Evolutionary conservation across 2,329 filamentous ascomycete species (phyloP), one percentile per base, ranked within the genome.

Genomic region (Bipolaris zeicola): DNA sequence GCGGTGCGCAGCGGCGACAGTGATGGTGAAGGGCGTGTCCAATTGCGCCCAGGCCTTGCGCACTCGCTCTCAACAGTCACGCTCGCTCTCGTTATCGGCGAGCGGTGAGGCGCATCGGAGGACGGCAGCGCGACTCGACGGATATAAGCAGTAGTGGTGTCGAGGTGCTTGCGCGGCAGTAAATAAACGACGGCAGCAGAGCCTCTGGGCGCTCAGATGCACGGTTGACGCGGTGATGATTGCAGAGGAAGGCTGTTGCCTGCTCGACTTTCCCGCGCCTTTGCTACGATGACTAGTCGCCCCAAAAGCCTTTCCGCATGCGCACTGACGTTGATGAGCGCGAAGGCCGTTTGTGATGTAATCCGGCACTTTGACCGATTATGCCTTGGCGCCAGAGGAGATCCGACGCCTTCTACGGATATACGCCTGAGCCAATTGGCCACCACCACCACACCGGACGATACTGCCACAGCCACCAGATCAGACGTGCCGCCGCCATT

Each of bases 61-160:
- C 38, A 22, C 38, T 41, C 38, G 22, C 11, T 22, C 18, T 41
- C 20, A 22, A 41, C 11, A 41, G 11, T 41, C 20, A 22, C 53
- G 60, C 55, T 62, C 66, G 53, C 48, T 36, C 53, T 55, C 42
- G 59, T 57, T 68, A 68, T 59, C 44, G 47, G 36, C 33, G 58
- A 45, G 34, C 50, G 58, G 50, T 47, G 50, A 46, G 41, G 60
- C 47, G 60, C 65, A 67, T 67, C 55, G 56, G 52, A 51, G 49
- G 24, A 41, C 36, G 49, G 37, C 33, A 46, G 52, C 38, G 46
- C 33, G 42, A 47, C 52, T 43, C 31, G 47, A 34, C 18, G 42
- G 37, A 42, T 49, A 16, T 52, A 34, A 31, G 28, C 39, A 26
- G 38, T 10, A 11, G 52, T 36, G 47, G 20, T 38, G 49, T 42